Conservation (phyloP, 2,329 filamentous ascomycete genomes). For the Aspergillus pseudotamarii region DNA sequence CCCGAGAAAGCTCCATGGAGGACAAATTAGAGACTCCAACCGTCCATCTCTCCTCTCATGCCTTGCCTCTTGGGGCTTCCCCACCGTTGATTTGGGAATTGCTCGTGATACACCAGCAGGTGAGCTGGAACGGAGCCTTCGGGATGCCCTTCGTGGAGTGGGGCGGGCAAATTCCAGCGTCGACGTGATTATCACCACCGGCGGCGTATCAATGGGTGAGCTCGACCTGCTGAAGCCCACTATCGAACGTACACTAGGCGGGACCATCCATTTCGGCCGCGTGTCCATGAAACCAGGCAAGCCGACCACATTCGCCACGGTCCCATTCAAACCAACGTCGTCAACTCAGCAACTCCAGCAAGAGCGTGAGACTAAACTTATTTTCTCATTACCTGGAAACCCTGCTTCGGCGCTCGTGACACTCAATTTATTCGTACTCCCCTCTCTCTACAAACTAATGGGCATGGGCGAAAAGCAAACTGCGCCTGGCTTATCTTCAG, state of each 20-base stretch:
- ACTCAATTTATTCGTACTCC: constrained; percentile 90
- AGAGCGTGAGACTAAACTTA: constrained; percentile 64
- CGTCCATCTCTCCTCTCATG: constrained; percentile 83
- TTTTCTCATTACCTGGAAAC: constrained; percentile 93
- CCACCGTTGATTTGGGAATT: constrained; percentile 83
- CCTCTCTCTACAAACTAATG: constrained; percentile 75
- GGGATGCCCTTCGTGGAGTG: constrained; percentile 66
- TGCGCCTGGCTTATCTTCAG: constrained; percentile 53
- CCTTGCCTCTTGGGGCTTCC: constrained; percentile 72
- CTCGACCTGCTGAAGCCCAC: constrained; percentile 95
- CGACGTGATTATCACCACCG: constrained; percentile 87
- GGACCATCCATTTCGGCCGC: constrained; percentile 93
- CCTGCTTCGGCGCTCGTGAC: constrained; percentile 92
- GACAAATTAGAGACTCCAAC: constrained; percentile 93
- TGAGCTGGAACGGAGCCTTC: constrained; percentile 74
- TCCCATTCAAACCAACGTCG: constrained; percentile 61
- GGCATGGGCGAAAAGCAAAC: constrained; percentile 55
- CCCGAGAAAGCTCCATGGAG: constrained; percentile 65
- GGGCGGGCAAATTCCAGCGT: constrained; percentile 51
- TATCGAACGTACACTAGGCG: constrained; percentile 84
- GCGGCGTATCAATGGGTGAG: constrained; percentile 97
- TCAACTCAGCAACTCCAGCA: constrained; percentile 50
- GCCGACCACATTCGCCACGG: constrained; percentile 92
- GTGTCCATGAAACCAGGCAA: constrained; percentile 98
- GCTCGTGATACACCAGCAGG: constrained; percentile 61